phyloP scores from a whole-genome alignment of 192 early-diverging fungal genomes.

The Dispira parvispora region DNA sequence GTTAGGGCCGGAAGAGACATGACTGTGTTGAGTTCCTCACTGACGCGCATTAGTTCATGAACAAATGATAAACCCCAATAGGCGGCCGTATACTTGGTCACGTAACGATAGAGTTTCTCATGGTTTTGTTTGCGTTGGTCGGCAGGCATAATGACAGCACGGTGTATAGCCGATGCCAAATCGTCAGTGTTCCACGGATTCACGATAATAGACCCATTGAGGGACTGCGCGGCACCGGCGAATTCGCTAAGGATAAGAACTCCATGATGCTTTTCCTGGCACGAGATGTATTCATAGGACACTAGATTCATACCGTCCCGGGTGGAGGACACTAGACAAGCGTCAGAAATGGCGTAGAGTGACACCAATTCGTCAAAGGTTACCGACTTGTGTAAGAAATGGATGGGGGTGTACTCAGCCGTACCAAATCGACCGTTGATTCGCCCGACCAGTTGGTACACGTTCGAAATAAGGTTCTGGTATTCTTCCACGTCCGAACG shows the following conservation, averaged over 20 bases:
- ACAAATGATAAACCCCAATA: conserved; percentile 97
- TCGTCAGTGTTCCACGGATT: conserved; percentile 99
- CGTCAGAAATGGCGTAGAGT: conserved; percentile 91
- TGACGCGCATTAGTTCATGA: conserved; percentile 56
- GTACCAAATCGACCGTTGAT: conserved; percentile 95
- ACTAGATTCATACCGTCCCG: conserved; percentile 99
- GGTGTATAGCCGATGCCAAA: conserved; percentile 69
- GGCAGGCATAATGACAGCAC: conserved; percentile 85
- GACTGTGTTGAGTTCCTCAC: conserved; percentile 23
- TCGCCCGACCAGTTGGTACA: conserved; percentile 94
- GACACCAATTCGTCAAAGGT: conserved; percentile 88
- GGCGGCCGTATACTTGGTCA: conserved; percentile 91
- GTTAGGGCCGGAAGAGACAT: conserved; percentile 26
- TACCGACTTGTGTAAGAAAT: conserved; percentile 96
- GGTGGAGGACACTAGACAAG: conserved; percentile 91
- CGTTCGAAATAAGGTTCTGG: conserved; percentile 76
- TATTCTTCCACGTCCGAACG: conserved; percentile 98
- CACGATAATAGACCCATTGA: conserved; percentile 92
- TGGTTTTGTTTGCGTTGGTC: conserved; percentile 66
- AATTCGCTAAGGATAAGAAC: conserved; percentile 95
- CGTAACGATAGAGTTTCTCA: conserved; percentile 84
- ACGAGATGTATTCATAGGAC: conserved; percentile 95
- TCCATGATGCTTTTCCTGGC: conserved; percentile 74
- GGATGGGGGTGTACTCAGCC: conserved; percentile 94
- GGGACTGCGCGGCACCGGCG: conserved; percentile 94